Base-by-base conservation (phyloP, 2,329 filamentous ascomycete genomes). In the Microdochium trichocladiopsis region DNA sequence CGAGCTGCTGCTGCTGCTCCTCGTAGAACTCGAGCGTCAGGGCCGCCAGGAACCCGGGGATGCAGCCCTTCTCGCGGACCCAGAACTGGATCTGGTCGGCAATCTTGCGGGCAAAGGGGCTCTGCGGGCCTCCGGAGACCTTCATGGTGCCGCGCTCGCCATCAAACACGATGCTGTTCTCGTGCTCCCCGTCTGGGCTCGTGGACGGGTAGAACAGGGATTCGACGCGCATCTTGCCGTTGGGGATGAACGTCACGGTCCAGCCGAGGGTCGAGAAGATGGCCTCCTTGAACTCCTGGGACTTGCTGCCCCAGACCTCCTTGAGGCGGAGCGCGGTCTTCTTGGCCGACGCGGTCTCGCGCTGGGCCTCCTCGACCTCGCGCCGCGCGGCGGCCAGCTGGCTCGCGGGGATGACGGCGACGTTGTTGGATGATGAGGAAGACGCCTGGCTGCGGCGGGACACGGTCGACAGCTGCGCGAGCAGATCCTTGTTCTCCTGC, bases 61-160 rank as follows among this genome's bases (percentile, higher is more conserved):
- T 95, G 67, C 93, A 93, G 48, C 91, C 92, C 73, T 91, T 84
- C 61, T 94, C 91, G 63, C 95, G 83, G 1, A 97, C 93, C 93
- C 94, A 99, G 69, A 96, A 97, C 58, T 90, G 87, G 63, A 96
- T 93, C 66, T 92, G 82, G 63, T 90, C 87, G 58, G 81, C 81
- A 57, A 99, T 96, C 69, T 91, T 86, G 52, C 82, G 73, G 1
- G 92, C 94, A 69, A 99, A 99, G 12, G 83, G 78, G 64, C 90
- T 95, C 64, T 88, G 82, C 1, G 91, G 89, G 0, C 94, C 94
- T 1, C 94, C 94, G 31, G 87, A 89, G 53, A 99, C 88, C 77
- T 99, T 99, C 94, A 99, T 99, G 1, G 92, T 96, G 8, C 93
- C 94, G 53, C 88, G 85, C 72, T 96, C 91, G 50, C 91, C 91